Percentiles rank a stretch among this genome's conserved stretches.
These are phyloP conservation scores for Geranomyces variabilis DNA, from an alignment of 192 early-diverging fungal species.

Conservation along the genomic window DNA sequence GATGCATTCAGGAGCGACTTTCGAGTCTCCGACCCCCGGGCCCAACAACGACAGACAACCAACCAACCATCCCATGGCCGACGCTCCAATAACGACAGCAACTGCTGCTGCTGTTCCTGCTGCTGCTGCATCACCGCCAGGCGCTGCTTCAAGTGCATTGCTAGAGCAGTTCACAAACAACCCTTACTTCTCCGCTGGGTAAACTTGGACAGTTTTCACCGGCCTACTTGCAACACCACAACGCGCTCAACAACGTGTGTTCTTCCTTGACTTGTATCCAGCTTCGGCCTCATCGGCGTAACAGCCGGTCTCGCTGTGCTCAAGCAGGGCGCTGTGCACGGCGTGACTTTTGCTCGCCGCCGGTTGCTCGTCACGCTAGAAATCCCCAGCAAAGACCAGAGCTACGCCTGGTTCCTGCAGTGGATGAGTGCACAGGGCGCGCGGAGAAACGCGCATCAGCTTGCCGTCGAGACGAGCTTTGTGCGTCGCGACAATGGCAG, in stretches of 20 bases:
- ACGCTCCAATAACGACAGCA: too few species aligned
- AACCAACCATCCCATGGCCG: too few species aligned
- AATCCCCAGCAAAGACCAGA: slow-evolving; percentile 91
- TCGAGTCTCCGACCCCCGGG: too few species aligned
- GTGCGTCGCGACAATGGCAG: slow-evolving; percentile 91
- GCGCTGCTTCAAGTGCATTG: background rate
- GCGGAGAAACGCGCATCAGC: slow-evolving; percentile 50
- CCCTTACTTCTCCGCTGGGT: slow-evolving; percentile 92
- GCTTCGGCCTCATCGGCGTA: slow-evolving; percentile 86
- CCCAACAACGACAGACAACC: too few species aligned
- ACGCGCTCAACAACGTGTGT: background rate
- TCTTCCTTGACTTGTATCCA: background rate
- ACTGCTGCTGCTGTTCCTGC: background rate
- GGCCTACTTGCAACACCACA: background rate
- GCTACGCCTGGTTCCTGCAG: slow-evolving; percentile 90
- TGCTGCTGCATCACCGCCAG: slow-evolving; percentile 4
- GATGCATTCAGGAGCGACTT: too few species aligned
- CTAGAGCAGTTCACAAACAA: slow-evolving; percentile 55
- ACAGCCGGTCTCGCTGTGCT: slow-evolving; percentile 80
- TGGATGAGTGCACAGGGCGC: slow-evolving; percentile 72
- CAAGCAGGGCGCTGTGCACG: slow-evolving; percentile 69
- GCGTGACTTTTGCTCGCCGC: slow-evolving; percentile 70
- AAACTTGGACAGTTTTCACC: background rate
- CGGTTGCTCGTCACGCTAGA: slow-evolving; percentile 88
- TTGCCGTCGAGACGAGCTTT: slow-evolving; percentile 87